A percentile compares a stretch with the other conserved stretches of the same genome.
Evolutionary conservation across 2,329 filamentous ascomycete genomes (phyloP).

Genomic region (Colletotrichum sp.): DNA sequence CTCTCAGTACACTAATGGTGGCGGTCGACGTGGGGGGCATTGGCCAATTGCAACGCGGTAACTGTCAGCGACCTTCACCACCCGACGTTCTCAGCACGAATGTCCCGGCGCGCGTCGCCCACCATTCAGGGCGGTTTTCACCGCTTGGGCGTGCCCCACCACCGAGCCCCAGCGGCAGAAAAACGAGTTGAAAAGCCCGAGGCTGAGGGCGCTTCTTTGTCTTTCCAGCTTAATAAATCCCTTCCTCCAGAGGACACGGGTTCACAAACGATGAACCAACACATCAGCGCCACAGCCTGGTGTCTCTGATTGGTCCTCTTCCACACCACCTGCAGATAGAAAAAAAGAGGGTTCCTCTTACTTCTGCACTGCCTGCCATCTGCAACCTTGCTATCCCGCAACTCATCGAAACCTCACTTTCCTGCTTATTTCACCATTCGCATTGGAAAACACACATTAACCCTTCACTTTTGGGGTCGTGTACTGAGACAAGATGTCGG

Average conservation of each 20-base stretch:
- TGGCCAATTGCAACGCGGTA: slow-evolving; percentile 6
- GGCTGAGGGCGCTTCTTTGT: slow-evolving; percentile 4
- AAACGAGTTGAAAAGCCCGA: slow-evolving; percentile 16
- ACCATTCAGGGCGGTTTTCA: not conserved
- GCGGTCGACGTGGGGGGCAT: slow-evolving; percentile 9
- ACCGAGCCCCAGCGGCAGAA: slow-evolving; percentile 11
- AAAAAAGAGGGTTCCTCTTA: not conserved
- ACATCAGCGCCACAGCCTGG: slow-evolving; percentile 21
- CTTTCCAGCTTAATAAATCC: slow-evolving; percentile 6
- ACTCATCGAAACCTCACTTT: slow-evolving; percentile 10
- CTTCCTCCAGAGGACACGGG: slow-evolving; percentile 20
- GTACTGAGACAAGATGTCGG: slow-evolving; percentile 16
- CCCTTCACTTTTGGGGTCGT: not conserved
- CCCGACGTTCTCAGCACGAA: not conserved
- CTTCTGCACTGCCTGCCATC: not conserved
- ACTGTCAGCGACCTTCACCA: not conserved
- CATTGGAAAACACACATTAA: not conserved
- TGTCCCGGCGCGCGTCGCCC: not conserved
- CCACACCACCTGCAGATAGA: slow-evolving; percentile 14
- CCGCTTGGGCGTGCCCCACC: slow-evolving; percentile 3
- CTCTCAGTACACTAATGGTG: not conserved
- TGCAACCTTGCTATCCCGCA: slow-evolving; percentile 6
- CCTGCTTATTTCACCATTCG: not conserved
- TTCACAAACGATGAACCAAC: slow-evolving; percentile 19
- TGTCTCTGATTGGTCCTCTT: slow-evolving; percentile 15